phyloP scores from a whole-genome alignment of 352 stramenopile genomes.

The Bremia lactucae region DNA sequence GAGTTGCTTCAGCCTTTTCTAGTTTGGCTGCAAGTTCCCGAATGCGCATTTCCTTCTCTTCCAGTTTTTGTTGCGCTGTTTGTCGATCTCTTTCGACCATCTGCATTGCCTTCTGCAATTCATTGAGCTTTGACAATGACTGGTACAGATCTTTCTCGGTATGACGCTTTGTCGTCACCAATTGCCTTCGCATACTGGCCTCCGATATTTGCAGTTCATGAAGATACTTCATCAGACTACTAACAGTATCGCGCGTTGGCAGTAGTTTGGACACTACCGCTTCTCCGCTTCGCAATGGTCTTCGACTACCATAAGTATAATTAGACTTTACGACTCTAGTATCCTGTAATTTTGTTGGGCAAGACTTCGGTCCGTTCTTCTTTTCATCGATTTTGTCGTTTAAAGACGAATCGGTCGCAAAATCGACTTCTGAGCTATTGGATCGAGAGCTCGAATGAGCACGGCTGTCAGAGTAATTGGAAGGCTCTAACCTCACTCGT shows the following conservation, averaged over 20 bases:
- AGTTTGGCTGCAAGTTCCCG: constrained; percentile 19
- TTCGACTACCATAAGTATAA: constrained; percentile 4
- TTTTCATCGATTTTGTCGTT: constrained; percentile 26
- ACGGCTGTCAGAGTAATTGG: constrained; percentile 6
- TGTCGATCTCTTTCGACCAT: constrained; percentile 12
- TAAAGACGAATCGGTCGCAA: constrained; percentile 5
- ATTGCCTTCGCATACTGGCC: constrained; percentile 39
- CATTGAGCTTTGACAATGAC: constrained; percentile 15
- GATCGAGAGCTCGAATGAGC: constrained; percentile 19
- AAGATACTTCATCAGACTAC: constrained; percentile 58
- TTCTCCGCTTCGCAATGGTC: constrained; percentile 9
- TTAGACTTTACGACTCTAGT: constrained; percentile 4
- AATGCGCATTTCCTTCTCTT: constrained; percentile 29
- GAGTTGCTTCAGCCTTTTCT: constrained; percentile 11
- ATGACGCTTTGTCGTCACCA: constrained; percentile 33
- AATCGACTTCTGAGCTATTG: constrained; percentile 22
- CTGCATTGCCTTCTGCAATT: constrained; percentile 11
- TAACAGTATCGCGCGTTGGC: constrained; percentile 37
- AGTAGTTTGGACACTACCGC: constrained; percentile 41
- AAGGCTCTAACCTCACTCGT: constrained; percentile 44
- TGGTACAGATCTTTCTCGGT: constrained; percentile 32
- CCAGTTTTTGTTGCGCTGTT: constrained; percentile 11
- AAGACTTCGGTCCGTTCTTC: constrained; percentile 24
- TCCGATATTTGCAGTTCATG: constrained; percentile 55
- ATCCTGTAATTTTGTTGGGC: constrained; percentile 20